Conservation (phyloP, 2,329 filamentous ascomycete species). For the Xylariales sp. region DNA sequence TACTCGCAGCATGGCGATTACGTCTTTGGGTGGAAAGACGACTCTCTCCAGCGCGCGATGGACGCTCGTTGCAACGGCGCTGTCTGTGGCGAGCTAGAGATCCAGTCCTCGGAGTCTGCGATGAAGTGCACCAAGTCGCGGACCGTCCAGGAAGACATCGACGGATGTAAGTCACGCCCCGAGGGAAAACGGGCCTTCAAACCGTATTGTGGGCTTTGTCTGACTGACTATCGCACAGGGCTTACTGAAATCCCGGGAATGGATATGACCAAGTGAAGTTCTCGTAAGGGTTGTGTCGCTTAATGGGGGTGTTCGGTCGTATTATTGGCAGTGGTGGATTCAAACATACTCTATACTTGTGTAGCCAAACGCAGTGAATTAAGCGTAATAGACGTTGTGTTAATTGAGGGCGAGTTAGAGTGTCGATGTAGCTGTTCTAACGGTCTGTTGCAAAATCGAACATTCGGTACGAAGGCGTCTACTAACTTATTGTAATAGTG, state of each 20-base stretch:
- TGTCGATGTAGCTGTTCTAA: too few relatives aligned
- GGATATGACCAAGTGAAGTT: constrained; percentile 29
- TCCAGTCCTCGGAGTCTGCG: constrained; percentile 44
- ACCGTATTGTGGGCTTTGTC: neutral
- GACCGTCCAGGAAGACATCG: constrained; percentile 43
- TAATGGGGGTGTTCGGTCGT: neutral
- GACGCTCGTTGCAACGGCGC: constrained; percentile 53
- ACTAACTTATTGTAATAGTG: neutral
- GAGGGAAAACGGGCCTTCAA: neutral
- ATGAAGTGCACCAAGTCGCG: constrained; percentile 42
- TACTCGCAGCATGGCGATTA: constrained; percentile 54
- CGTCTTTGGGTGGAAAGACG: constrained; percentile 57
- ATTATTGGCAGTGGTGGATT: neutral
- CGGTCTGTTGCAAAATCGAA: too few relatives aligned
- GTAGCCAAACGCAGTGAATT: neutral
- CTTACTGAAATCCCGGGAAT: constrained; percentile 44
- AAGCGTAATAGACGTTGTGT: neutral
- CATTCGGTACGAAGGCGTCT: too few relatives aligned
- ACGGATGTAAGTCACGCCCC: constrained; percentile 47
- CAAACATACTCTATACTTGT: neutral
- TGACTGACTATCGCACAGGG: constrained; percentile 40
- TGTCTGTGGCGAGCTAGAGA: constrained; percentile 43
- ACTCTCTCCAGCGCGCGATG: constrained; percentile 56
- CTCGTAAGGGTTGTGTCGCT: neutral
- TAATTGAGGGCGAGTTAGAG: too few relatives aligned